A percentile compares a stretch with the other conserved stretches of the same genome.
These are phyloP conservation scores for Aspergillus persii DNA, from an alignment of 2,329 filamentous ascomycete genomes.

Conservation along the genomic window DNA sequence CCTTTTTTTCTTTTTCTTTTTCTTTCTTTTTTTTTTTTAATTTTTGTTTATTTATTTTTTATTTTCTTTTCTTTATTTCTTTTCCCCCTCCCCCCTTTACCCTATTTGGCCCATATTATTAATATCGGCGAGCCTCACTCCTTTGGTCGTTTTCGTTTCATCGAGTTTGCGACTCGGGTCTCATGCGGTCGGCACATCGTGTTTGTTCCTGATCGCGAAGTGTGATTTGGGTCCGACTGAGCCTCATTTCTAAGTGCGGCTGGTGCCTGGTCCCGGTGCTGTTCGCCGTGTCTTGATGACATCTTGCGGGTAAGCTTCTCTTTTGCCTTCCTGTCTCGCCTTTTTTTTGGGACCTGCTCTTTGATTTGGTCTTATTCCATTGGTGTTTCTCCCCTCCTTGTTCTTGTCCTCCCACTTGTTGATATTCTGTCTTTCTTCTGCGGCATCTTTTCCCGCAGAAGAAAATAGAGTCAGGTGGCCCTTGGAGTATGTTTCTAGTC, in stretches of 20 bases:
- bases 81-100: no score
- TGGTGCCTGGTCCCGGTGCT: constrained; percentile 4
- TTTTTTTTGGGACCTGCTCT: neutral
- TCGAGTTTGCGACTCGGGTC: neutral
- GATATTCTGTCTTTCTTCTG: neutral
- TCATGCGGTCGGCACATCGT: constrained; percentile 6
- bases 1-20: neutral
- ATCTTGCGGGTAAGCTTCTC: constrained; percentile 17
- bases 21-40: neutral
- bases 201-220: constrained; percentile 9
- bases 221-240: constrained; percentile 19
- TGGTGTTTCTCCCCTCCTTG: constrained; percentile 1
- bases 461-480: neutral
- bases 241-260: constrained; percentile 14
- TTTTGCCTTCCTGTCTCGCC: neutral
- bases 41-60: neutral
- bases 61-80: neutral
- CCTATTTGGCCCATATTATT: neutral
- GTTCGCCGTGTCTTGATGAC: constrained; percentile 3
- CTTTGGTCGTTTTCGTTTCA: neutral
- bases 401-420: neutral
- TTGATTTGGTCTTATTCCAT: neutral
- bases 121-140: neutral
- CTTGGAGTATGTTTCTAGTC: neutral
- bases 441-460: no score